These are phyloP conservation scores for Angomonas ambiguus DNA, from an alignment of 208 protist genomes.

Conservation along the genomic window DNA sequence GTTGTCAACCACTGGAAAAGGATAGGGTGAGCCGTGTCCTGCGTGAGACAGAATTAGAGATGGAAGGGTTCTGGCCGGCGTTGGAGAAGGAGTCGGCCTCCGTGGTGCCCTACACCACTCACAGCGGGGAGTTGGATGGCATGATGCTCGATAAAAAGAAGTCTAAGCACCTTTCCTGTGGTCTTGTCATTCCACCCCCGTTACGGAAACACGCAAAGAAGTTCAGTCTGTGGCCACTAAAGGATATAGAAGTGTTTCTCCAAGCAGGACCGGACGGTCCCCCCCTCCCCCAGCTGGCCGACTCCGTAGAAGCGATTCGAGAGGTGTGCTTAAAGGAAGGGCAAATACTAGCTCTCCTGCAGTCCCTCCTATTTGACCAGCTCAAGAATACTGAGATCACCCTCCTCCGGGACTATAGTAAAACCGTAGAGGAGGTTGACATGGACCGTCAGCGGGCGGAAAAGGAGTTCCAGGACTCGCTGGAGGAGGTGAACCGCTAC, in stretches of 20 bases:
- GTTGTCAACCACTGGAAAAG: constrained; percentile 45
- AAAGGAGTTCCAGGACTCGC: constrained; percentile 61
- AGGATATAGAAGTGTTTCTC: constrained; percentile 30
- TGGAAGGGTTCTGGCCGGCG: constrained; percentile 71
- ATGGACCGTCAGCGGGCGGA: constrained; percentile 46
- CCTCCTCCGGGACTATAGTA: constrained; percentile 73
- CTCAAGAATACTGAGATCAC: constrained; percentile 61
- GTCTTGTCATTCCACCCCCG: constrained; percentile 51
- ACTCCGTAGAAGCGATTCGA: constrained; percentile 49
- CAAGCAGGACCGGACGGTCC: neutral
- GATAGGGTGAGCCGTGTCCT: constrained; percentile 39
- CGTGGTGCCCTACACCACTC: neutral
- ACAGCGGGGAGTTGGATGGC: neutral
- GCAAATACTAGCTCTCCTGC: constrained; percentile 54
- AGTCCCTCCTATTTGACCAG: constrained; percentile 62
- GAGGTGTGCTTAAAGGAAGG: constrained; percentile 54
- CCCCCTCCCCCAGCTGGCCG: constrained; percentile 15
- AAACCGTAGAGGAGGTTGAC: constrained; percentile 80
- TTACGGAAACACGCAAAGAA: constrained; percentile 56
- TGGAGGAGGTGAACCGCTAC: constrained; percentile 45
- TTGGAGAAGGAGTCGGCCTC: constrained; percentile 34
- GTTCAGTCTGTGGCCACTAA: constrained; percentile 76
- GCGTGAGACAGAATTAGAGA: constrained; percentile 38
- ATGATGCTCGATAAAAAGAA: constrained; percentile 6
- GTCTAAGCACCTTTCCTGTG: constrained; percentile 30